These are phyloP conservation scores for Penicillium verrucosum DNA, from an alignment of 2,329 filamentous ascomycete genomes.

Conservation along the genomic window DNA sequence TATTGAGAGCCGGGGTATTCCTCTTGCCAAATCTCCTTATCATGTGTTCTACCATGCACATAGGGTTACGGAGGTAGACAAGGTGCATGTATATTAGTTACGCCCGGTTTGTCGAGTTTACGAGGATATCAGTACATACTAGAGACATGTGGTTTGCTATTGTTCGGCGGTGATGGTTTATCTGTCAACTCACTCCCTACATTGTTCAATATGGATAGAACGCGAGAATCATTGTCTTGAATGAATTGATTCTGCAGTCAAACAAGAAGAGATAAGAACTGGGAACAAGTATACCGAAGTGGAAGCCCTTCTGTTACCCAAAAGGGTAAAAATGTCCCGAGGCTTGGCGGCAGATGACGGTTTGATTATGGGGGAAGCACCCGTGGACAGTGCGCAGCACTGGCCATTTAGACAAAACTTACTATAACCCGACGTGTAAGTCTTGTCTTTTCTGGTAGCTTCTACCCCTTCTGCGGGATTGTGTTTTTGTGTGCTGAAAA, in stretches of 20 bases:
- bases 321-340: slow-evolving; percentile 34
- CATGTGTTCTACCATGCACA: not conserved
- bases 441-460: not conserved
- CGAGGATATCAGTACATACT: not conserved
- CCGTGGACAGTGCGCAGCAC: not conserved
- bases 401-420: not conserved
- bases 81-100: not conserved
- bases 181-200: not conserved
- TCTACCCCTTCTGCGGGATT: not conserved
- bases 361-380: not conserved
- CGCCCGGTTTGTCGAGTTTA: not conserved
- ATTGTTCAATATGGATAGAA: not conserved
- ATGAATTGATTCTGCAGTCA: not conserved
- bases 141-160: not conserved
- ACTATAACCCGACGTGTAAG: not conserved
- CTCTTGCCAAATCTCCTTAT: not conserved
- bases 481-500: not conserved
- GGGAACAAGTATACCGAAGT: slow-evolving; percentile 24
- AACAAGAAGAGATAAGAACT: slow-evolving; percentile 11
- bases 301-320: slow-evolving; percentile 25
- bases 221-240: not conserved
- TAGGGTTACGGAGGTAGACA: not conserved
- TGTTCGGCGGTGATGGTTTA: not conserved
- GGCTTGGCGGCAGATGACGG: slow-evolving; percentile 8
- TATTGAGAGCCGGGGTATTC: not conserved